Evolutionary conservation across 495 filamentous ascomycete genomes (phyloP).

Genomic region (Hypoxylon trugodes): DNA sequence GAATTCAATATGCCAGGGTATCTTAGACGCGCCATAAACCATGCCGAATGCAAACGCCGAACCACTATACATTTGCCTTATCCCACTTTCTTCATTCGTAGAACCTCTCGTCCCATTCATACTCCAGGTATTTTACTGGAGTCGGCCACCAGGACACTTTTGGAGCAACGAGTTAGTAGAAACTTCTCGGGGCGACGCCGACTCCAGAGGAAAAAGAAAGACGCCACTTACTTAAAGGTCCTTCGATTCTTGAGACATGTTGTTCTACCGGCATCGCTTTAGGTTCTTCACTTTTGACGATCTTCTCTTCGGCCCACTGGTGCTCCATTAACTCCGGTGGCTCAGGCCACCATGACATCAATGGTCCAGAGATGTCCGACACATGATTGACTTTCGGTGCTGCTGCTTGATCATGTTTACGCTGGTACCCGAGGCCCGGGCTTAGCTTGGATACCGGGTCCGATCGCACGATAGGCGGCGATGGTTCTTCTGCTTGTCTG

Average conservation of each 20-base stretch:
- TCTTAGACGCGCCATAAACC: constrained; percentile 12
- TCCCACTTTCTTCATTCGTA: constrained; percentile 37
- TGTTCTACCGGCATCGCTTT: constrained; percentile 2
- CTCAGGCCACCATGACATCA: constrained; percentile 42
- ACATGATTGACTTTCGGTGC: constrained; percentile 20
- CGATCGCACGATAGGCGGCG: neutral
- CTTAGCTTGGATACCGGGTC: neutral
- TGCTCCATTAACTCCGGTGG: constrained; percentile 40
- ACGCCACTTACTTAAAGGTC: constrained; percentile 19
- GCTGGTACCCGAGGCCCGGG: neutral
- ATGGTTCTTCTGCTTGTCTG: constrained; percentile 35
- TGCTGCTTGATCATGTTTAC: constrained; percentile 18
- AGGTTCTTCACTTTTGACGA: neutral
- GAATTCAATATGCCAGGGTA: constrained; percentile 28
- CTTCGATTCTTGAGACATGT: constrained; percentile 34
- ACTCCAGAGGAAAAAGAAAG: neutral
- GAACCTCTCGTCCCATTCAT: constrained; percentile 43
- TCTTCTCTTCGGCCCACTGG: constrained; percentile 29
- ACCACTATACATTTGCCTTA: neutral
- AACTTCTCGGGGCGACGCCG: too few species aligned
- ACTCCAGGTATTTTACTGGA: constrained; percentile 24
- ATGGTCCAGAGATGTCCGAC: constrained; percentile 31
- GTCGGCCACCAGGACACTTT: constrained; percentile 46
- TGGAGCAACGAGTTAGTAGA: neutral
- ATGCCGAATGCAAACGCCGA: constrained; percentile 21